Evolutionary conservation across 2,329 filamentous ascomycete species (phyloP).

Genomic region (Fusarium caatingaense): DNA sequence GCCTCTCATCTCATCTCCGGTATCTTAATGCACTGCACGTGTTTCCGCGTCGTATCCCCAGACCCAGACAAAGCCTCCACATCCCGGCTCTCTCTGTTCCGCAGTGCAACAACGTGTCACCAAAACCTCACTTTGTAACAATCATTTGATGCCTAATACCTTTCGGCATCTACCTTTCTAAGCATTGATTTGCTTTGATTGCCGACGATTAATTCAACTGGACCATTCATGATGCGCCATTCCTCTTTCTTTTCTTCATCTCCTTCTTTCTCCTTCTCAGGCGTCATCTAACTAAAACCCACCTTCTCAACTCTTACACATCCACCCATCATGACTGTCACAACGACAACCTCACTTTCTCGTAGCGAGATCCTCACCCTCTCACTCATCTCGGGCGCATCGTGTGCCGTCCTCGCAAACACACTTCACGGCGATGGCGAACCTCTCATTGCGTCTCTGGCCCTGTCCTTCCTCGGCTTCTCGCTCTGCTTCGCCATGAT

Average conservation of each 20-base stretch:
- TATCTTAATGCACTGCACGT: conserved; percentile 42
- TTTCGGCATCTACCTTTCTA: neutral
- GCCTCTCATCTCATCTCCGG: neutral
- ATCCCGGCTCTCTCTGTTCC: conserved; percentile 17
- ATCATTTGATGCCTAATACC: neutral
- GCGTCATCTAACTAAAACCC: conserved; percentile 15
- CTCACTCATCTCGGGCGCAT: conserved; percentile 73
- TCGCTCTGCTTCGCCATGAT: conserved; percentile 85
- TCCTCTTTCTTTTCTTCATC: neutral
- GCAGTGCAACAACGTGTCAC: conserved; percentile 42
- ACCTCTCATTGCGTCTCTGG: conserved; percentile 87
- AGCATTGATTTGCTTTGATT: neutral
- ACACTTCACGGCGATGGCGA: conserved; percentile 88
- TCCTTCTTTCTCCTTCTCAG: neutral
- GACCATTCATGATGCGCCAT: conserved; percentile 31
- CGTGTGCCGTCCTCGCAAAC: conserved; percentile 79
- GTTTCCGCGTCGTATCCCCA: conserved; percentile 33
- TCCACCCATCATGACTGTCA: conserved; percentile 44
- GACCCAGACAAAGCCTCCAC: conserved; percentile 16
- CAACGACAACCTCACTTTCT: conserved; percentile 57
- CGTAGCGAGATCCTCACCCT: conserved; percentile 65
- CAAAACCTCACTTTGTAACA: conserved; percentile 22
- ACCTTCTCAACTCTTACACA: conserved; percentile 7
- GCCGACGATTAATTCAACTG: neutral
- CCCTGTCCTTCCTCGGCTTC: conserved; percentile 88